These are phyloP conservation scores for Plectosphaerella plurivora DNA, from an alignment of 2,329 filamentous ascomycete genomes.

Conservation along the genomic window DNA sequence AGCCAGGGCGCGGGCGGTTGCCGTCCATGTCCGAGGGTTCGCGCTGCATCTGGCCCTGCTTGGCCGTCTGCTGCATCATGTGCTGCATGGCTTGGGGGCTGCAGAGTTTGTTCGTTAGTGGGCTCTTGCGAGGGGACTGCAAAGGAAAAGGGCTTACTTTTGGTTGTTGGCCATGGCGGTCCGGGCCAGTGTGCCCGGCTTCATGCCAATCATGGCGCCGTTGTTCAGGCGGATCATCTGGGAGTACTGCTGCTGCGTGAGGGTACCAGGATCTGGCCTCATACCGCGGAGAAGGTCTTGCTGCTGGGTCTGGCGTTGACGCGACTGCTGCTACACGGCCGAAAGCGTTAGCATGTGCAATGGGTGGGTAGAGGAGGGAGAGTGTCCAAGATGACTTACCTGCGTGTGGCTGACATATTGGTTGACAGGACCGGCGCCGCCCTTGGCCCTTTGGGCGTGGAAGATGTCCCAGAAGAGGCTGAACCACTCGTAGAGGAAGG, in stretches of 20 bases:
- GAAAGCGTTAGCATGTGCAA: background rate
- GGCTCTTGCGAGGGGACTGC: background rate
- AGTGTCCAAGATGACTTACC: slow-evolving; percentile 42
- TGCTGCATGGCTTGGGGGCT: slow-evolving; percentile 68
- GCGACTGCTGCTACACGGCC: slow-evolving; percentile 54
- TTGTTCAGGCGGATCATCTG: slow-evolving; percentile 65
- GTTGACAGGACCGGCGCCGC: slow-evolving; percentile 57
- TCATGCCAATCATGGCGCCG: slow-evolving; percentile 52
- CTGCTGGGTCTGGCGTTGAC: slow-evolving; percentile 70
- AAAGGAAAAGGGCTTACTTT: slow-evolving; percentile 52
- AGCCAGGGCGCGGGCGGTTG: slow-evolving; percentile 74
- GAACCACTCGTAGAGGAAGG: slow-evolving; percentile 97
- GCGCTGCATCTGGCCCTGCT: slow-evolving; percentile 80
- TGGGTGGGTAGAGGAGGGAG: background rate
- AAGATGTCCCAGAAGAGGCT: slow-evolving; percentile 96
- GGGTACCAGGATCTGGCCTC: slow-evolving; percentile 49
- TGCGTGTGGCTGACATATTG: slow-evolving; percentile 81
- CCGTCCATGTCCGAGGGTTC: slow-evolving; percentile 85
- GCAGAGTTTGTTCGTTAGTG: slow-evolving; percentile 9
- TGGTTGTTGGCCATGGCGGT: slow-evolving; percentile 76
- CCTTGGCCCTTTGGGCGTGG: slow-evolving; percentile 71
- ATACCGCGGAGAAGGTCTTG: slow-evolving; percentile 73
- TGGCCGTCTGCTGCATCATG: slow-evolving; percentile 54
- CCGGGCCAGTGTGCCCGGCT: slow-evolving; percentile 61
- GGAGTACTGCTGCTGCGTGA: slow-evolving; percentile 48